phyloP scores from a whole-genome alignment of 2,329 filamentous ascomycete genomes.

The Diaporthe ampelina region DNA sequence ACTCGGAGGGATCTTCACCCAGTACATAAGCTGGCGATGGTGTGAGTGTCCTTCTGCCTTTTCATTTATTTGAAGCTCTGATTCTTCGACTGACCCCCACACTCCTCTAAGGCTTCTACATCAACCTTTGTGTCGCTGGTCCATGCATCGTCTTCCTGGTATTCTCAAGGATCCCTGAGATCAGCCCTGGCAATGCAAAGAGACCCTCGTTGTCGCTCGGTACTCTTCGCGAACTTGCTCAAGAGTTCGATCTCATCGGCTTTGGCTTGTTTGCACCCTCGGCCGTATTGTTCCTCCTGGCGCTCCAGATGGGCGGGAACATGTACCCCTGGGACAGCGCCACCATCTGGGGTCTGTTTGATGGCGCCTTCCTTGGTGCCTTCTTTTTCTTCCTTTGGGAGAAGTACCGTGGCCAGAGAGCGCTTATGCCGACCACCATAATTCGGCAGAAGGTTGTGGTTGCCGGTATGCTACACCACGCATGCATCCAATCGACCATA shows the following conservation, averaged over 20 bases:
- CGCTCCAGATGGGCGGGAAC: not conserved
- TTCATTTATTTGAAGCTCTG: not conserved
- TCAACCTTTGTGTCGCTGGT: not conserved
- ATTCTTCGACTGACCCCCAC: not conserved
- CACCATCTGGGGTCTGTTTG: not conserved
- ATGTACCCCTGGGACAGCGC: not conserved
- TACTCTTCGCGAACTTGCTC: not conserved
- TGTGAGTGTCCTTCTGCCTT: slow-evolving; percentile 10
- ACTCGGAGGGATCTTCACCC: slow-evolving; percentile 33
- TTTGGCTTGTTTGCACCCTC: not conserved
- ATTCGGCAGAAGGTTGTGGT: not conserved
- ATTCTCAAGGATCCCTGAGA: not conserved
- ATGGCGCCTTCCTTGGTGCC: not conserved
- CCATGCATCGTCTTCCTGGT: not conserved
- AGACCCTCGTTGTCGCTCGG: not conserved
- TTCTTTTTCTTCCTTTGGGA: not conserved
- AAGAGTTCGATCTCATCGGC: not conserved
- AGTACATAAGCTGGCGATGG: slow-evolving; percentile 51
- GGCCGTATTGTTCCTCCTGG: not conserved
- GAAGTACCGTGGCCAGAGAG: not conserved
- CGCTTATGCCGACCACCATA: not conserved
- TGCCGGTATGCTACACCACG: not conserved
- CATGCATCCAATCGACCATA: not conserved
- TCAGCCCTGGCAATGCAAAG: not conserved
- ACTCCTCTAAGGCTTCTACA: not conserved